Evolutionary conservation across 495 filamentous ascomycete species (phyloP).

Genomic region (Penicillium soppii): DNA sequence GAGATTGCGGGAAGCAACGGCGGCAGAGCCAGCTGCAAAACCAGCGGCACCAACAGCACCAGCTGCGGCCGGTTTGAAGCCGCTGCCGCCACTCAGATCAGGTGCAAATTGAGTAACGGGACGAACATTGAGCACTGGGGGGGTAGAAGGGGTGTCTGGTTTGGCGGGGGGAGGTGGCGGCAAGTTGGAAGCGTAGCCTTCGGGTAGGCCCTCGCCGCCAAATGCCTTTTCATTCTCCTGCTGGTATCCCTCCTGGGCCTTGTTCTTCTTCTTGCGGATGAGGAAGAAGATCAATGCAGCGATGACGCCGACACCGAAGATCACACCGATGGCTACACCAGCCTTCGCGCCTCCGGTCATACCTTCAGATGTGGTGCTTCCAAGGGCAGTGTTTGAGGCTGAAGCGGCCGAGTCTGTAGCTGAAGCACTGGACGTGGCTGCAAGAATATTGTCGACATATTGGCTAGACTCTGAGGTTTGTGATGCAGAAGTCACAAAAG

Average conservation of each 20-base stretch:
- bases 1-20: conserved; percentile 33
- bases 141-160: conserved; percentile 48
- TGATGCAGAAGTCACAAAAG: conserved; percentile 23
- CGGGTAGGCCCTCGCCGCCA: conserved; percentile 27
- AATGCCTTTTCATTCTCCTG: conserved; percentile 52
- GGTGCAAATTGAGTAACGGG: conserved; percentile 88
- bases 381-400: conserved; percentile 13
- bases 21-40: conserved; percentile 29
- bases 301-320: conserved; percentile 62
- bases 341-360: conserved; percentile 63
- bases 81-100: conserved; percentile 50
- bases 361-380: conserved; percentile 8
- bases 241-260: conserved; percentile 50
- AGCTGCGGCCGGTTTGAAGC: conserved; percentile 33
- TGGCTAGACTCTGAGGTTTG: conserved; percentile 12
- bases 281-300: conserved; percentile 63
- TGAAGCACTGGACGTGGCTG: conserved; percentile 14
- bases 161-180: conserved; percentile 33
- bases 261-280: conserved; percentile 59
- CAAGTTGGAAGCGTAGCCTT: conserved; percentile 25
- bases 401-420: conserved; percentile 14
- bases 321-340: conserved; percentile 77
- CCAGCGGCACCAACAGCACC: conserved; percentile 35
- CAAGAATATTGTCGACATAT: conserved; percentile 10
- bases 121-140: conserved; percentile 81